These are phyloP conservation scores for Coffea eugenioides DNA, from an alignment of 257 asterid species.

Conservation along the genomic window DNA sequence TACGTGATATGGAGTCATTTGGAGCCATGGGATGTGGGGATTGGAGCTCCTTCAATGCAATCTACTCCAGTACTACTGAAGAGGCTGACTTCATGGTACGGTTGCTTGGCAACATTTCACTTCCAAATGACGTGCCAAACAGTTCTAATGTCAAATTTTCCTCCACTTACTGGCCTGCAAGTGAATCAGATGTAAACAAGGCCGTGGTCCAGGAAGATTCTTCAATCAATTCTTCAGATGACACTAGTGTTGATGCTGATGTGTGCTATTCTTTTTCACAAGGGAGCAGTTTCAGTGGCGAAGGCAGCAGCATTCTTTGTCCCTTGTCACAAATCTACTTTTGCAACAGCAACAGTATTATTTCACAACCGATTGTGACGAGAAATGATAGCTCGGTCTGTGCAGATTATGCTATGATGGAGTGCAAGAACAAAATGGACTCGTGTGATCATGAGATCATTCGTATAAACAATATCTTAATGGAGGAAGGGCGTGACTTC, in stretches of 20 bases:
- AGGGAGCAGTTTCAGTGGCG: slow-evolving; percentile 29
- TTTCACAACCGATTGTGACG: background rate
- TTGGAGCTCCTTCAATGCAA: slow-evolving; percentile 46
- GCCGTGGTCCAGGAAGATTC: background rate
- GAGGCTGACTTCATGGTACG: slow-evolving; percentile 60
- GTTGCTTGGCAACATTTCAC: slow-evolving; percentile 39
- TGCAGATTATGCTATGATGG: slow-evolving; percentile 25
- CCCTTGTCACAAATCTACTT: slow-evolving; percentile 24
- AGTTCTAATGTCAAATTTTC: slow-evolving; percentile 22
- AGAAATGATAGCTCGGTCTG: slow-evolving; percentile 14
- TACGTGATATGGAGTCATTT: slow-evolving; percentile 37
- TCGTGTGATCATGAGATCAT: slow-evolving; percentile 6
- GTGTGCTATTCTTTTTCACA: slow-evolving; percentile 28
- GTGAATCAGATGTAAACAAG: slow-evolving; percentile 13
- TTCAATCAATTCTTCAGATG: slow-evolving; percentile 27
- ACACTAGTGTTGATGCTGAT: slow-evolving; percentile 1
- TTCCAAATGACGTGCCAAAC: slow-evolving; percentile 35
- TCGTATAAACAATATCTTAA: background rate
- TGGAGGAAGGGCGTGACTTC: slow-evolving; percentile 35
- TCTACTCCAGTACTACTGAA: slow-evolving; percentile 28
- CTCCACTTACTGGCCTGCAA: slow-evolving; percentile 27
- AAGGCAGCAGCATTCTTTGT: slow-evolving; percentile 12
- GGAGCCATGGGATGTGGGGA: slow-evolving; percentile 37
- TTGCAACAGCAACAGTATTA: background rate
- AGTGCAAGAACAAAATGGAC: slow-evolving; percentile 17